phyloP scores from a whole-genome alignment of 1,284 basidiomycete species.

The Moniliophthora roreri region DNA sequence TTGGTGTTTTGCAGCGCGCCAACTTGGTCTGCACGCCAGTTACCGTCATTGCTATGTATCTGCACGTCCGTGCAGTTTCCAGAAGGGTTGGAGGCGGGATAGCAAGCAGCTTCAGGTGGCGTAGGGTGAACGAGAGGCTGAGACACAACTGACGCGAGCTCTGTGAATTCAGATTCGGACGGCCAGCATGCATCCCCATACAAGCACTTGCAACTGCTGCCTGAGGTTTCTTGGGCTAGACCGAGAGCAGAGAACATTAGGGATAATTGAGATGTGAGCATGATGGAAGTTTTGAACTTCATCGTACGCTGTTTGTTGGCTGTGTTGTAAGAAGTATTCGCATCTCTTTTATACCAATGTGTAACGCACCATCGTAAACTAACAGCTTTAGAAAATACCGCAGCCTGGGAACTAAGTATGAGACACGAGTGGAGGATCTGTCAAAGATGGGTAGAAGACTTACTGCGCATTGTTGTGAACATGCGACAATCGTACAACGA shows the following conservation, averaged over 20 bases:
- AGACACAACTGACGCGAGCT: slow-evolving; percentile 34
- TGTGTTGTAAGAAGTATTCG: no score
- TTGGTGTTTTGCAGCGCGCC: slow-evolving; percentile 40
- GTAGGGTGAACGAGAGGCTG: slow-evolving; percentile 35
- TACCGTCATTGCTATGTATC: slow-evolving; percentile 28
- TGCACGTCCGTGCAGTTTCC: slow-evolving; percentile 34
- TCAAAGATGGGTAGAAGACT: no score
- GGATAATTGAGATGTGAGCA: no score
- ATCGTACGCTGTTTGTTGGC: no score
- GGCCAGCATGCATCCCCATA: slow-evolving; percentile 44
- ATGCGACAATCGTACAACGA: no score
- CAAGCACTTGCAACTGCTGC: slow-evolving; percentile 18
- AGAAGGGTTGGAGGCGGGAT: slow-evolving; percentile 28
- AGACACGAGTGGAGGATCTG: no score
- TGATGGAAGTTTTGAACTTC: no score
- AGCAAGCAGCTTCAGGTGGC: slow-evolving; percentile 37
- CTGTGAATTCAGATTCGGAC: slow-evolving; percentile 28
- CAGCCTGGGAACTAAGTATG: no score
- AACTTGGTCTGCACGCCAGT: slow-evolving; percentile 38
- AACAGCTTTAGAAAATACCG: no score
- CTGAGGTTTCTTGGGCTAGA: not conserved
- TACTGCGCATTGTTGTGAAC: no score
- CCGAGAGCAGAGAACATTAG: not conserved
- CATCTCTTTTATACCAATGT: no score
- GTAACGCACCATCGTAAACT: no score